Evolutionary conservation across 2,329 filamentous ascomycete species (phyloP).

Genomic region (Aspergillus unguis): DNA sequence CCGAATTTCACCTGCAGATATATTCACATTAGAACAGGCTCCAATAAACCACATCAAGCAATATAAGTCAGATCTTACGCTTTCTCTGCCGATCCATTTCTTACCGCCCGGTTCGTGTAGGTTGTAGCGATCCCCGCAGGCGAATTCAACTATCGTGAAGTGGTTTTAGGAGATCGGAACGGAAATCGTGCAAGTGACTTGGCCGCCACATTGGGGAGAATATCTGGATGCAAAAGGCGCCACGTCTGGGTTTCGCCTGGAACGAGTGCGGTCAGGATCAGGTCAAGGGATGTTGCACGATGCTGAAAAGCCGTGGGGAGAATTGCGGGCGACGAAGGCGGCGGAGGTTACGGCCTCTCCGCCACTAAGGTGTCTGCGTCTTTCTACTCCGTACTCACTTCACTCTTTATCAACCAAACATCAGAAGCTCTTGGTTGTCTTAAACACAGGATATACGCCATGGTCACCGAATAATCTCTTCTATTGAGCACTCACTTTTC

Average conservation of each 20-base stretch:
- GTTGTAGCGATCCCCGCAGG: constrained; percentile 16
- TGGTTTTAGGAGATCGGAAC: constrained; percentile 36
- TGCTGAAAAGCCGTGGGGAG: constrained; percentile 11
- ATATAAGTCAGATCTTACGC: constrained; percentile 35
- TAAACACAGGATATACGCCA: too few species aligned
- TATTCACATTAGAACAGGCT: constrained; percentile 4
- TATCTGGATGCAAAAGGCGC: constrained; percentile 11
- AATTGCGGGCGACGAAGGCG: constrained; percentile 12
- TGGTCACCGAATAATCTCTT: not conserved
- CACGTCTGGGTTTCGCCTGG: constrained; percentile 12
- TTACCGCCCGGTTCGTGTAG: constrained; percentile 18
- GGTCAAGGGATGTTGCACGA: constrained; percentile 10
- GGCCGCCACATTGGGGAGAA: constrained; percentile 38
- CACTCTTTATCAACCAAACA: not conserved
- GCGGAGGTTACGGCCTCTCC: constrained; percentile 9
- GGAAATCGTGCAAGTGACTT: constrained; percentile 34
- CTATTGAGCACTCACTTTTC: not conserved
- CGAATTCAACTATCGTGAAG: constrained; percentile 31
- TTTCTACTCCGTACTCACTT: not conserved
- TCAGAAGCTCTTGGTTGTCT: too few species aligned
- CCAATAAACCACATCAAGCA: not conserved
- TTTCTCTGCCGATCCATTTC: constrained; percentile 51
- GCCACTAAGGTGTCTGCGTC: not conserved
- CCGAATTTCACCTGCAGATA: constrained; percentile 73
- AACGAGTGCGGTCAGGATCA: constrained; percentile 2